Evolutionary conservation across 2,329 filamentous ascomycete genomes (phyloP), one percentile per base, ranked within the genome.

Genomic region (Ascochyta rabiei): DNA sequence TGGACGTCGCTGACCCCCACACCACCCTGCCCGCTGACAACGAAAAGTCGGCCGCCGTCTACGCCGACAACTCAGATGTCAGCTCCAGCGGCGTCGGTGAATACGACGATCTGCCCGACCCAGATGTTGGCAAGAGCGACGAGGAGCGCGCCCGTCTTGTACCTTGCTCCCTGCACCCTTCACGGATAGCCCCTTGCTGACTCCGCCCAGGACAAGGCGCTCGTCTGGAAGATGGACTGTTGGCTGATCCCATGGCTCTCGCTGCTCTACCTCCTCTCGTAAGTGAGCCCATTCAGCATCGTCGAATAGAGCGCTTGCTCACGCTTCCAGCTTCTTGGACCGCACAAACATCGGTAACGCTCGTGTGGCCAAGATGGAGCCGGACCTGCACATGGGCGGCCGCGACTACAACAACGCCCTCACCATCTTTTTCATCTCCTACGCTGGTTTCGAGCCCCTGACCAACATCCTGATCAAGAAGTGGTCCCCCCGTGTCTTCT

Each of bases 331-430:
- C 6, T 78, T 75, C 62, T 42, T 75, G 53, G 72, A 75, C 52
- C 64, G 72, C 8, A 73, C 71, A 46, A 75, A 75, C 56, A 75
- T 74, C 46, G 69, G 65, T 30, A 87, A 84, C 80, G 78, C 69
- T 48, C 70, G 70, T 52, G 72, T 77, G 31, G 71, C 74, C 31
- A 62, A 70, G 7, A 67, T 75, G 47, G 69, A 66, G 37, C 47
- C 30, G 12, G 60, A 64, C 18, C 58, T 72, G n/a, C n/a, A 60
- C 4, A 71, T 76, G 69, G 47, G 21, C 0, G 84, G 83, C 2
- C 84, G 87, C 49, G 79, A 88, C 60, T 89, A 89, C 62, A 78
- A 88, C 4, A 83, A 82, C 1, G 85, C 86, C 0, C 67, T 89
- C 45, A 89, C 86, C 1, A 73, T 89, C 2, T 89, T 88, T 72